Conservation (phyloP, 306 rosid genomes). For the Cercis canadensis region DNA sequence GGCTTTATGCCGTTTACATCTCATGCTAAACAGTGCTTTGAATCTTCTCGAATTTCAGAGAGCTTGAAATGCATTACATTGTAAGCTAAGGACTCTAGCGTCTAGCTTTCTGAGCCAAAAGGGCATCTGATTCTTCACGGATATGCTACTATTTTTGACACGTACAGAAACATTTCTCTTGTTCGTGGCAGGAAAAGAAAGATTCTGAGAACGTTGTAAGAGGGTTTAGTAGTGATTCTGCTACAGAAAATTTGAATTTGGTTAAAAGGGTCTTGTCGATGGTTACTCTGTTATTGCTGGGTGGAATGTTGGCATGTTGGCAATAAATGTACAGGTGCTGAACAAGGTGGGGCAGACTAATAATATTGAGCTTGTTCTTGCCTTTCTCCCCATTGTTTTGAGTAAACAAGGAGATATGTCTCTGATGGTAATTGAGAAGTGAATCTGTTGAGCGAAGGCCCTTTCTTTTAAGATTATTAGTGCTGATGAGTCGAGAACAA, state of each 20-base stretch:
- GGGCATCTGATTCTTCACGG: conserved; percentile 45
- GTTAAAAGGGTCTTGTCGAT: conserved; percentile 54
- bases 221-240: conserved; percentile 25
- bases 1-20: conserved; percentile 41
- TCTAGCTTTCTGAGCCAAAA: conserved; percentile 67
- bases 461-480: conserved; percentile 23
- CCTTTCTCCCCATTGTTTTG: conserved; percentile 35
- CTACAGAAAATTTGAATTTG: conserved; percentile 38
- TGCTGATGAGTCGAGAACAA: conserved; percentile 74
- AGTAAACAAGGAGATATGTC: conserved; percentile 21
- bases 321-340: conserved; percentile 44
- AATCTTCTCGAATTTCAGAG: conserved; percentile 31
- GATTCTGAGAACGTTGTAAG: conserved; percentile 46
- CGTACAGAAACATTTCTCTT: conserved; percentile 34
- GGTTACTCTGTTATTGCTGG: conserved; percentile 31
- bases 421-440: conserved; percentile 54
- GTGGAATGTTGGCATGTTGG: conserved; percentile 51
- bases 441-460: conserved; percentile 32
- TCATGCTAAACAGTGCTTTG: conserved; percentile 37
- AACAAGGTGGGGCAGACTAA: conserved; percentile 46
- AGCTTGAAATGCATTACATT: conserved; percentile 37
- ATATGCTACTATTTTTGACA: conserved; percentile 43
- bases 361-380: conserved; percentile 39
- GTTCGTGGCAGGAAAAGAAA: conserved; percentile 28
- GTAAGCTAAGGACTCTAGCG: conserved; percentile 29